Conservation (phyloP, 2,329 filamentous ascomycete species). For the Colletotrichum sp. region DNA sequence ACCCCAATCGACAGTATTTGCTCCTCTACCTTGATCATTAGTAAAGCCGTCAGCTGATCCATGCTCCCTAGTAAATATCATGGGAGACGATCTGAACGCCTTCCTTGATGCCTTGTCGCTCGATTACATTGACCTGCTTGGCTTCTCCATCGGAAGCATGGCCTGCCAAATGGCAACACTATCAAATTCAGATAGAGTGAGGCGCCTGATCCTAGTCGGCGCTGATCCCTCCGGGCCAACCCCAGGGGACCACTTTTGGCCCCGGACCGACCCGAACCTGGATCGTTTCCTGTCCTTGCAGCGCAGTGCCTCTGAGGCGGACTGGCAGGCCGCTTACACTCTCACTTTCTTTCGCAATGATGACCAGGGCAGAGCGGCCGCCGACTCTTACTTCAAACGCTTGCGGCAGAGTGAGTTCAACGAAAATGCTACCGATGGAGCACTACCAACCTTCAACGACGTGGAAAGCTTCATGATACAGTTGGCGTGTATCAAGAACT, state of each 20-base stretch:
- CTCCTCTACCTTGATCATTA: background rate
- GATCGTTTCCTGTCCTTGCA: conserved; percentile 1
- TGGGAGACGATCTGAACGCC: conserved; percentile 5
- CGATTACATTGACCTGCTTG: background rate
- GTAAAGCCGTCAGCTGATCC: background rate
- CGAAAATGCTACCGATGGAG: background rate
- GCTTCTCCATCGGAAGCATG: conserved; percentile 4
- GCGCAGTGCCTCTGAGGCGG: background rate
- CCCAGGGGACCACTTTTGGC: conserved; percentile 4
- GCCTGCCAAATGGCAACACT: conserved; percentile 6
- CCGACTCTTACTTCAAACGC: background rate
- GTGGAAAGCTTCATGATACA: conserved; percentile 10
- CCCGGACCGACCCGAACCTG: background rate
- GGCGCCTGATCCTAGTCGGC: background rate
- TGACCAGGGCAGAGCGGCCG: background rate
- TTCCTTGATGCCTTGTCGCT: conserved; percentile 5
- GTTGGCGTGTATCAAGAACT: background rate
- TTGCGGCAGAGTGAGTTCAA: conserved; percentile 6
- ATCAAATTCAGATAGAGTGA: background rate
- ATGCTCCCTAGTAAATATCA: background rate
- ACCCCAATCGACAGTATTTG: background rate
- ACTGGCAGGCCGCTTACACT: background rate
- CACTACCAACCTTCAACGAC: background rate
- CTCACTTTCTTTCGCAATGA: conserved; percentile 7
- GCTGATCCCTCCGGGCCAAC: background rate